Conservation (phyloP, 2,329 filamentous ascomycete genomes). For the Diaporthe sp. region DNA sequence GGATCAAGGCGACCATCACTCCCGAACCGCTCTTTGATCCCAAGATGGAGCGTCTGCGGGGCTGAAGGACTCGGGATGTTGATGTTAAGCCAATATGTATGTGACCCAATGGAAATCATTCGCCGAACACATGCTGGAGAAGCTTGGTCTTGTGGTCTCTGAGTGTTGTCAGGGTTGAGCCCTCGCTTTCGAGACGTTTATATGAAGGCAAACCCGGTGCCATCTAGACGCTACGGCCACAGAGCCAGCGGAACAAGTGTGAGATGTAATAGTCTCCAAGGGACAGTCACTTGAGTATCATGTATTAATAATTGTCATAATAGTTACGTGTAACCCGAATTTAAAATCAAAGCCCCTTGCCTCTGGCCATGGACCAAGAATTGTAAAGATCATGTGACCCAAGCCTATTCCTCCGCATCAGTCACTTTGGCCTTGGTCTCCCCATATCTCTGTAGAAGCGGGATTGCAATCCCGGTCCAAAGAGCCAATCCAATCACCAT, state of each 20-base stretch:
- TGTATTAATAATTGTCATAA: too few species aligned
- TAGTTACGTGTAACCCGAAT: not conserved
- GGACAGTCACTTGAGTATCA: too few species aligned
- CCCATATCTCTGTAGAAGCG: constrained; percentile 39
- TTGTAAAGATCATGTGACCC: not conserved
- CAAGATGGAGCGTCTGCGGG: constrained; percentile 26
- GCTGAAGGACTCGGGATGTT: not conserved
- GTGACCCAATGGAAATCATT: too few species aligned
- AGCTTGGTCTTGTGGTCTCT: too few species aligned
- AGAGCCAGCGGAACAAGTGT: too few species aligned
- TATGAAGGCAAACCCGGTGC: too few species aligned
- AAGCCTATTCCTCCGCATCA: constrained; percentile 23
- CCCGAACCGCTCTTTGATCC: constrained; percentile 59
- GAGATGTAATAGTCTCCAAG: too few species aligned
- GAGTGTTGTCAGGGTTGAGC: too few species aligned
- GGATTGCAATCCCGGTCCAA: constrained; percentile 47
- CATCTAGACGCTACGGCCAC: too few species aligned
- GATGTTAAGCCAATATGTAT: too few species aligned
- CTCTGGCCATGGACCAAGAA: not conserved
- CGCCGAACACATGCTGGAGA: too few species aligned
- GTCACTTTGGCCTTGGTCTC: constrained; percentile 30
- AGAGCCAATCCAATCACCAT: constrained; percentile 47
- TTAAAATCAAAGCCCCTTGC: not conserved
- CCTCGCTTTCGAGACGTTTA: too few species aligned
- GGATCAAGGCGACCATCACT: constrained; percentile 63